These are phyloP conservation scores for Tylopilus sp. DNA, from an alignment of 768 basidiomycete genomes.

Conservation along the genomic window DNA sequence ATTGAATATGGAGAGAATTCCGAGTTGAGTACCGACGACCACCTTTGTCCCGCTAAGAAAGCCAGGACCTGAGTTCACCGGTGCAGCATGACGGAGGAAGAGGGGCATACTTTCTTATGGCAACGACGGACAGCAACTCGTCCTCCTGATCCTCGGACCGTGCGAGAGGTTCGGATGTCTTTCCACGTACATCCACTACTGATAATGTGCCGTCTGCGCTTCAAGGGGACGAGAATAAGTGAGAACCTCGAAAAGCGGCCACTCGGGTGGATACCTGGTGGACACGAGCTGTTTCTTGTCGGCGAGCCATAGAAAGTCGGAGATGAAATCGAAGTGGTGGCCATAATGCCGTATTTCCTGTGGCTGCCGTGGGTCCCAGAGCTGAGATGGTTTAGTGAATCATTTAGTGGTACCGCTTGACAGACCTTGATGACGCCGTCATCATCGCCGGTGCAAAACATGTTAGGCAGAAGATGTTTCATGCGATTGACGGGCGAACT, in stretches of 20 bases:
- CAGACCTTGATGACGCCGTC: constrained; percentile 89
- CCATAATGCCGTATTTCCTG: constrained; percentile 64
- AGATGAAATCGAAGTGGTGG: constrained; percentile 94
- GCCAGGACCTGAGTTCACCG: neutral
- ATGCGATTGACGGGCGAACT: constrained; percentile 88
- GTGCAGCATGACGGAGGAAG: neutral
- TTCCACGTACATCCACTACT: constrained; percentile 86
- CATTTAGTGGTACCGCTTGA: neutral
- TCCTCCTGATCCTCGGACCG: constrained; percentile 97
- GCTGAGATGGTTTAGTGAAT: constrained; percentile 39
- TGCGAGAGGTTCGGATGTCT: constrained; percentile 69
- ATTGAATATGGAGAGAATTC: constrained; percentile 88
- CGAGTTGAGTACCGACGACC: constrained; percentile 86
- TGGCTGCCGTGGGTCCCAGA: constrained; percentile 83
- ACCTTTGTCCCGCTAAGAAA: constrained; percentile 64
- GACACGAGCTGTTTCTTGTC: constrained; percentile 83
- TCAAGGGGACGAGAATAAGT: neutral
- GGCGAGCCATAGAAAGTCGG: constrained; percentile 83
- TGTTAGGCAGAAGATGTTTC: constrained; percentile 61
- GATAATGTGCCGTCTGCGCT: constrained; percentile 94
- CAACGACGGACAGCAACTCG: constrained; percentile 79
- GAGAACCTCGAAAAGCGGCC: neutral
- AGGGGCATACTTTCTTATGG: constrained; percentile 70
- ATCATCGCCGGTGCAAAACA: constrained; percentile 87
- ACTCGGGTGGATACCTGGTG: constrained; percentile 60